These are phyloP conservation scores for Taphrina confusa DNA, from an alignment of 1,139 yeast genomes.

Conservation along the genomic window DNA sequence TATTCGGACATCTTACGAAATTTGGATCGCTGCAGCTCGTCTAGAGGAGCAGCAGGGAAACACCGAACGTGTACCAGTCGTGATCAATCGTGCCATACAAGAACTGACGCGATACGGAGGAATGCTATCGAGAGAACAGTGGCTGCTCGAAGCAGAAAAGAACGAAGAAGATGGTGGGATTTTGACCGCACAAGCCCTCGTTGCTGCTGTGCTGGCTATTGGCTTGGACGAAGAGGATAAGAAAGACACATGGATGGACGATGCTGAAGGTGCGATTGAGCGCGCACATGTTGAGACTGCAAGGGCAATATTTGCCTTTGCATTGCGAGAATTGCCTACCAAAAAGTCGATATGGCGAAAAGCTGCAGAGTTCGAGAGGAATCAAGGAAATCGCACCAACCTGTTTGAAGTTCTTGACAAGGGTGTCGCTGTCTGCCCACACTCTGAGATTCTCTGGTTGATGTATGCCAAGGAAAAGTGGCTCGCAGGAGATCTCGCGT, in stretches of 20 bases:
- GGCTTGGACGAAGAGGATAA: conserved; percentile 46
- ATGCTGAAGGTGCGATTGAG: conserved; percentile 46
- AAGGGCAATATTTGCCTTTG: conserved; percentile 54
- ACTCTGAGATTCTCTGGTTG: conserved; percentile 57
- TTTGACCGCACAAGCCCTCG: conserved; percentile 47
- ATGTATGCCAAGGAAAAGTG: conserved; percentile 75
- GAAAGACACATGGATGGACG: conserved; percentile 46
- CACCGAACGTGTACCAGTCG: conserved; percentile 51
- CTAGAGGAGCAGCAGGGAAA: conserved; percentile 62
- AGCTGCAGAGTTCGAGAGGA: conserved; percentile 54
- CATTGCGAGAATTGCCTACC: conserved; percentile 55
- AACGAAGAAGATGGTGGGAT: conserved; percentile 47
- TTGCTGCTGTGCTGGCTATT: conserved; percentile 45
- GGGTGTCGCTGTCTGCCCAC: conserved; percentile 56
- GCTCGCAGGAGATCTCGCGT: conserved; percentile 52
- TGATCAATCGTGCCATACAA: conserved; percentile 58
- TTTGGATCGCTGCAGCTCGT: conserved; percentile 73
- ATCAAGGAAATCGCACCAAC: conserved; percentile 44
- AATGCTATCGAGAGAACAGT: conserved; percentile 48
- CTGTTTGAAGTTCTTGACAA: conserved; percentile 57
- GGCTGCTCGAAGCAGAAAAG: conserved; percentile 55
- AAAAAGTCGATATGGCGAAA: conserved; percentile 60
- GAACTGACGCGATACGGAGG: conserved; percentile 48
- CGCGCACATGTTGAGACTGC: conserved; percentile 49
- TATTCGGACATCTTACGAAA: conserved; percentile 54